Evolutionary conservation across 2,329 filamentous ascomycete species (phyloP).

Genomic region (Claviceps lovelessii): DNA sequence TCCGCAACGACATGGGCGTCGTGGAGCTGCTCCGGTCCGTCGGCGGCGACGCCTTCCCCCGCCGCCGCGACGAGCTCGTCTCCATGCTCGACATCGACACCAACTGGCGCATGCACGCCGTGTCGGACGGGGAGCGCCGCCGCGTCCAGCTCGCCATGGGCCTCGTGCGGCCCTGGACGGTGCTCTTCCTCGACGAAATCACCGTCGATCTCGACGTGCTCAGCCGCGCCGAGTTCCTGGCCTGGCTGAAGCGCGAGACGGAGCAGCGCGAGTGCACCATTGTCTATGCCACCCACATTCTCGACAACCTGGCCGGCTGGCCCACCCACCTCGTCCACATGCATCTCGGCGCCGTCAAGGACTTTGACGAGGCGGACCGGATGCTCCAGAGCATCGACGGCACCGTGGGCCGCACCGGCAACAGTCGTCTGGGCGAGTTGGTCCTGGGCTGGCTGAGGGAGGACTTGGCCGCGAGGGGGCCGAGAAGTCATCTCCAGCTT

Average conservation of each 20-base stretch:
- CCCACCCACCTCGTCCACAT: conserved; percentile 93
- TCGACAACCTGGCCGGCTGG: conserved; percentile 91
- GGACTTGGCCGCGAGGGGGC: conserved; percentile 66
- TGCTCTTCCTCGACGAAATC: conserved; percentile 87
- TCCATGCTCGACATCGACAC: conserved; percentile 82
- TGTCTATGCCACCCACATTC: conserved; percentile 92
- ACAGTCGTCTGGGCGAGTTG: conserved; percentile 73
- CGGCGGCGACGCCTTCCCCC: conserved; percentile 70
- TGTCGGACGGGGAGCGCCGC: conserved; percentile 81
- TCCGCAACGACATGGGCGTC: conserved; percentile 88
- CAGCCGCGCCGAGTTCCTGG: conserved; percentile 68
- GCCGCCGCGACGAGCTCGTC: conserved; percentile 74
- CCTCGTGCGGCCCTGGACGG: conserved; percentile 75
- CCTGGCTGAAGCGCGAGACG: conserved; percentile 77
- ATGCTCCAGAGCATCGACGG: conserved; percentile 44
- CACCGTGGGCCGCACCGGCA: conserved; percentile 38
- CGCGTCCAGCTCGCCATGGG: conserved; percentile 96
- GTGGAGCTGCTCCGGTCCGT: conserved; percentile 71
- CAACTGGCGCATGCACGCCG: conserved; percentile 88
- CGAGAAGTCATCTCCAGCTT: conserved; percentile 44
- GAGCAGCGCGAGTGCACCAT: conserved; percentile 72
- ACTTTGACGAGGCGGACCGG: conserved; percentile 61
- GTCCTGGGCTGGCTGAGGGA: conserved; percentile 77
- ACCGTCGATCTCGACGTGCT: conserved; percentile 92
- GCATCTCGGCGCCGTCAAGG: conserved; percentile 75